Conservation (phyloP, 1,139 yeast genomes). For the Candida neerlandica region DNA sequence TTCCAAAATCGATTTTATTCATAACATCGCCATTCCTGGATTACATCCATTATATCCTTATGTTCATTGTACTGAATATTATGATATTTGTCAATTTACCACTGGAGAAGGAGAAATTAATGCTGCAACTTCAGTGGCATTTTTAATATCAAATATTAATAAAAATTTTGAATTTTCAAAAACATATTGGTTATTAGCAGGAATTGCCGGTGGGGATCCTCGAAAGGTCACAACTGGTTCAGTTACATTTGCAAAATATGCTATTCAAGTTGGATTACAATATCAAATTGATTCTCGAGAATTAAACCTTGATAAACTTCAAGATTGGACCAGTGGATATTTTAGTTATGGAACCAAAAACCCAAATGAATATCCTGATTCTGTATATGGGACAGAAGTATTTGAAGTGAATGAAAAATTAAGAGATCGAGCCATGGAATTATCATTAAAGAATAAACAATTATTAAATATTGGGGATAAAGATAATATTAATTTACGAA, state of each 20-base stretch:
- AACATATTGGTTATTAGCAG: slow-evolving; percentile 65
- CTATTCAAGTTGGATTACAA: slow-evolving; percentile 64
- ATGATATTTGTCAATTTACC: slow-evolving; percentile 60
- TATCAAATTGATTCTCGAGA: slow-evolving; percentile 53
- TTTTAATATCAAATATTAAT: slow-evolving; percentile 53
- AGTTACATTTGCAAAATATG: slow-evolving; percentile 62
- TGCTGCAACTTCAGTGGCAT: slow-evolving; percentile 63
- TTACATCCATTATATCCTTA: slow-evolving; percentile 60
- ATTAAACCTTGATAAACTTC: slow-evolving; percentile 44
- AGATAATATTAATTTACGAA: slow-evolving; percentile 48
- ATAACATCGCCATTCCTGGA: slow-evolving; percentile 62
- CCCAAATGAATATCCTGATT: slow-evolving; percentile 54
- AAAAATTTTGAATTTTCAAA: slow-evolving; percentile 59
- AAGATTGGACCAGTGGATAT: slow-evolving; percentile 64
- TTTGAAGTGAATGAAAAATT: slow-evolving; percentile 62
- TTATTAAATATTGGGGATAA: slow-evolving; percentile 49
- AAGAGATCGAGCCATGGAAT: slow-evolving; percentile 57
- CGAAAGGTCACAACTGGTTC: slow-evolving; percentile 50
- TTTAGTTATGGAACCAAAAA: slow-evolving; percentile 55
- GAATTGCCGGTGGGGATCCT: slow-evolving; percentile 71
- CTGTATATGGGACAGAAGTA: slow-evolving; percentile 66
- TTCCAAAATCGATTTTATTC: slow-evolving; percentile 43
- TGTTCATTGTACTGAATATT: slow-evolving; percentile 56
- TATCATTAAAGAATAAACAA: slow-evolving; percentile 44
- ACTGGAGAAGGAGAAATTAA: slow-evolving; percentile 73